Evolutionary conservation across 148 eudicot species (phyloP), one percentile per base, ranked within the genome.

Genomic region (Spergularia marina): DNA sequence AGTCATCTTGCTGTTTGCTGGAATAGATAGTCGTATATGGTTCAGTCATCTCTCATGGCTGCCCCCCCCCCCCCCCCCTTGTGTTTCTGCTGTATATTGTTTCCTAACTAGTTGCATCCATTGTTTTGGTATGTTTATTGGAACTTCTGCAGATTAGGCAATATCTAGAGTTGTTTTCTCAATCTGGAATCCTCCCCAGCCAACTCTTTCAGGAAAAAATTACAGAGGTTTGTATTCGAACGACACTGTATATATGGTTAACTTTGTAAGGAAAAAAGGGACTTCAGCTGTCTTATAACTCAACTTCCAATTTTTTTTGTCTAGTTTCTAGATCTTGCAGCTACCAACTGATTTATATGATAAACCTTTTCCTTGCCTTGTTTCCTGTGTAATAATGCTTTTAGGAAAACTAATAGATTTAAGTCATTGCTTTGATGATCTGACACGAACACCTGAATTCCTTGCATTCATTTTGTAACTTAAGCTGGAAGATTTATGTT

Each of bases 151-250:
- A 94, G 98, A 89, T 94, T 36, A 86, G 80, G 82, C 89, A 94
- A 57, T 94, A 91, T 77, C 80, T 94, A 30, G 82, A 81, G 77
- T 73, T 89, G 74, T 87, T 81, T 77, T 61, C 80, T 68, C 88
- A 85, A 40, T 83, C 72, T 80, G 94, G 96, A 61, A 70, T 86
- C 73, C 96, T 83, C 65, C 97, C 98, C 16, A 94, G 97, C 86
- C 79, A 86, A 79, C 84, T 89, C 74, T 85, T 91, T 82, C 89
- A 85, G 77, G 95, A 80, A 75, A 88, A 78, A 77, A 76, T 86
- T 66, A 85, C 86, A 79, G 90, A 94, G 97, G 96, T 94, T 74
- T 70, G 87, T 82, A 62, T 70, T 71, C 73, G 34, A 34, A 12
- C 58, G 5, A 12, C 10, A 23, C 74, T 73, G 21, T 51, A 53